Evolutionary conservation across 2,329 filamentous ascomycete genomes (phyloP), one percentile per base, ranked within the genome.

Genomic region (Hypoxylon sp.): DNA sequence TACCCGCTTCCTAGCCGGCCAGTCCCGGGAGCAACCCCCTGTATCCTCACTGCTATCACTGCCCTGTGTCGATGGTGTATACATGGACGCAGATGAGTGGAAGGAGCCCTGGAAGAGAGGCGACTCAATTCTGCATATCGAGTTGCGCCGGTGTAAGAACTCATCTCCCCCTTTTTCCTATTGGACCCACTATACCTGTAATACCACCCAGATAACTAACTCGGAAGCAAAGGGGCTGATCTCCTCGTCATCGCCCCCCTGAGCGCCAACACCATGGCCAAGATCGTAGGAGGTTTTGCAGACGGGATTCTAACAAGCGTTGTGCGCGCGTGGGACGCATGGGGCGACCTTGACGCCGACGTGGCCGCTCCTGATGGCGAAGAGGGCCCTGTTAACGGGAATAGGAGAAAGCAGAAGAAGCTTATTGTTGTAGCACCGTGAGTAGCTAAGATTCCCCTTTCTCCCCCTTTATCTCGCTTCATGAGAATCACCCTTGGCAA

Each of bases 81-180:
- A 97, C 78, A 82, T 85, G 7, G 93, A 98, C 75, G 87, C 88
- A n/a, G 92, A 94, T 69, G 96, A 98, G 78, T 97, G 94, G 94
- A 79, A 83, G 11, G 82, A 84, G 45, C 88, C 92, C 0, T 98
- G 95, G 95, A 86, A 84, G 21, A 85, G 94, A 2, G 92, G 91
- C 2, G 87, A 87, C n/a, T 84, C 84, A 2, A 97, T 99, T 48
- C 80, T 98, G 60, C 96, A 99, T 75, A 98, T 99, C 71, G 93
- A 97, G 78, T 81, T 97, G 58, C 84, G 94, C 29, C 85, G 91
- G 32, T 86, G 82, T 69, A 39, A 68, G 65, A 14, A 45, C 32
- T 8, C 8, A 8, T 63, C 8, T 12, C 14, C 11, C 39, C 16
- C n/a, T 12, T 27, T 12, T 29, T 19, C 37, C n/a, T n/a, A n/a